Evolutionary conservation across 2,329 filamentous ascomycete genomes (phyloP), one percentile per base, ranked within the genome.

Genomic region (Dichotomopilus funicola): DNA sequence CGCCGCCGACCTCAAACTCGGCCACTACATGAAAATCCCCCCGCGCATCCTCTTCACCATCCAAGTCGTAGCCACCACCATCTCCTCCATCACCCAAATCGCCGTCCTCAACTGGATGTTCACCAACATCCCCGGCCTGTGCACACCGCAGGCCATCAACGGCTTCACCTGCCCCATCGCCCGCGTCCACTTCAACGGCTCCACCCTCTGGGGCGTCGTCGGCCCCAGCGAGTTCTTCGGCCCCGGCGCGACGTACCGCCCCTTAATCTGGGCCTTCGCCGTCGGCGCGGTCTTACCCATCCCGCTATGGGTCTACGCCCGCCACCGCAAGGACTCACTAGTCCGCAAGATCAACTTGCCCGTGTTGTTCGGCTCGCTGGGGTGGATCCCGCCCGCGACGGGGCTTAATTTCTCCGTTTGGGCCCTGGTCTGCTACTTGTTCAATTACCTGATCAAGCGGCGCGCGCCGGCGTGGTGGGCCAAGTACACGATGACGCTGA

Each of bases 71-170:
- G 87, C 87, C 19, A 91, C 88, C 0, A 71, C 89, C 51, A 79
- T 92, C 49, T 89, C 88, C 0, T 90, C 86, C 9, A 65, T 94
- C 41, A 91, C 88, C 0, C 90, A 95, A 68, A 91, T 95, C 59
- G 80, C 80, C 40, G 88, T 94, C 1, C 79, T 95, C 38, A 95
- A 95, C 71, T 95, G 89, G 89, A 94, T 94, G 86, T 90, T 95
- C 63, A 73, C 72, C 60, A 84, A 89, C 66, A 86, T 95, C 43
- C 82, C 81, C 0, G 83, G 83, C 1, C 83, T 95, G 51, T 95
- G 90, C 72, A 92, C 88, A 0, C 75, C 87, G 0, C 72, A 86
- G 48, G 89, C 89, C n/a, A 80, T 91, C 67, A 91, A 91, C 64
- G 88, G 89, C 9, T 95, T 95, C 72, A 91, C 87, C 12, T 95